Evolutionary conservation across 139 green algal species (phyloP).

Genomic region (Asterochloris sp.): DNA sequence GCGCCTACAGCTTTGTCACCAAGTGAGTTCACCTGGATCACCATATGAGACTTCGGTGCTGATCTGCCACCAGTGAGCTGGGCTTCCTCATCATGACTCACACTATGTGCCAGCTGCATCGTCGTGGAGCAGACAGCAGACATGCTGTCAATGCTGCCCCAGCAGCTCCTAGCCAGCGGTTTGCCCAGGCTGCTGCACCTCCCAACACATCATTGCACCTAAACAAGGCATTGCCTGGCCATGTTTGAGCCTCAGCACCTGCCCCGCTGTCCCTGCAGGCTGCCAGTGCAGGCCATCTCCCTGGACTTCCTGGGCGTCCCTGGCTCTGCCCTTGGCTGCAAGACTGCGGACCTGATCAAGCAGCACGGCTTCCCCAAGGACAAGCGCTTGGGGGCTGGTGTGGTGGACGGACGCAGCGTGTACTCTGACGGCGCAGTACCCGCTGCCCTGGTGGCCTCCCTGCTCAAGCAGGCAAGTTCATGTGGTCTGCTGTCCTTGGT

Average conservation of each 20-base stretch:
- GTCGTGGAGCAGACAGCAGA: no score
- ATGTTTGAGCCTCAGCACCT: no score
- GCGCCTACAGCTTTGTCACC: constrained; percentile 65
- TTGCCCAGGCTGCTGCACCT: no score
- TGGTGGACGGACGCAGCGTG: constrained; percentile 81
- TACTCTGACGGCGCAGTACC: constrained; percentile 63
- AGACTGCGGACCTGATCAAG: constrained; percentile 57
- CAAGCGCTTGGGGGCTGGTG: constrained; percentile 77
- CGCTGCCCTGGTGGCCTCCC: constrained; percentile 25
- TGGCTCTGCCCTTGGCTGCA: constrained; percentile 48
- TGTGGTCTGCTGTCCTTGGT: neutral
- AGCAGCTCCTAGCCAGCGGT: no score
- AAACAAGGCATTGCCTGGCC: no score
- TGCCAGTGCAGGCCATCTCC: constrained; percentile 52
- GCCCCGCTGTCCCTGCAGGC: neutral
- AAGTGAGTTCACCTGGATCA: constrained; percentile 1
- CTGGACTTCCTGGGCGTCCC: constrained; percentile 77
- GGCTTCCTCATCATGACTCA: no score
- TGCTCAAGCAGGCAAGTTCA: constrained; percentile 28
- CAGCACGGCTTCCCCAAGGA: constrained; percentile 64
- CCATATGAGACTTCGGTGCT: neutral
- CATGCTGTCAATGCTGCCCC: no score
- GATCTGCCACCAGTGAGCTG: no score
- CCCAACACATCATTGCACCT: no score
- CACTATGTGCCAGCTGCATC: no score